These are phyloP conservation scores for Saururus chinensis DNA, from an alignment of 164 flowering plant genomes.

Conservation along the genomic window DNA sequence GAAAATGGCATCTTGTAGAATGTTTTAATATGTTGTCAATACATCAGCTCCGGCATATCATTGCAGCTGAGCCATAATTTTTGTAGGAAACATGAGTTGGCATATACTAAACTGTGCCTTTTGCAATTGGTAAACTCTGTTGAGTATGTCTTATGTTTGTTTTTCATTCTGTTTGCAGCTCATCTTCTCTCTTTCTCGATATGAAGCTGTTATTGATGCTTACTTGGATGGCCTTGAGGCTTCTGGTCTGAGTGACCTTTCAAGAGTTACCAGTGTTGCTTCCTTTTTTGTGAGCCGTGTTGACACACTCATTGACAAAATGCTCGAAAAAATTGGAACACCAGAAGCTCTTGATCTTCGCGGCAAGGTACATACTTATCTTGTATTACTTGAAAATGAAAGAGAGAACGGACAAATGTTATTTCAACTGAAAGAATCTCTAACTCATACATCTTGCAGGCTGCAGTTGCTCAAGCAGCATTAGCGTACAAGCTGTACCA, in stretches of 20 bases:
- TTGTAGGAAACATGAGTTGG: not conserved
- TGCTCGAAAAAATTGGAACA: conserved; percentile 89
- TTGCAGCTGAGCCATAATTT: too few relatives aligned
- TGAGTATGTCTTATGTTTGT: not conserved
- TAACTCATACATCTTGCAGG: conserved; percentile 29
- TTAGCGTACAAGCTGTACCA: conserved; percentile 90
- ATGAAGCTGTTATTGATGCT: conserved; percentile 97
- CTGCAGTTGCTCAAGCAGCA: conserved; percentile 98
- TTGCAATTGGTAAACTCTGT: not conserved
- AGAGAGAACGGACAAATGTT: not conserved
- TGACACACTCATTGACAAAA: conserved; percentile 84
- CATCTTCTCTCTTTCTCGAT: conserved; percentile 87
- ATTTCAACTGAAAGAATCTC: not conserved
- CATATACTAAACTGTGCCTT: not conserved
- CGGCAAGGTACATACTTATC: conserved; percentile 57
- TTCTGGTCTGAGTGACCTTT: conserved; percentile 80
- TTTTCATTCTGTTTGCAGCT: conserved; percentile 50
- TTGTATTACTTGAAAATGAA: not conserved
- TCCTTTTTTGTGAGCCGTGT: conserved; percentile 99
- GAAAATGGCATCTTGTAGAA: too few relatives aligned
- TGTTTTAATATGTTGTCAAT: too few relatives aligned
- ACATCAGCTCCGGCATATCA: too few relatives aligned
- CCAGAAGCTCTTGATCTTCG: conserved; percentile 93
- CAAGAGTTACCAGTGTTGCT: conserved; percentile 96
- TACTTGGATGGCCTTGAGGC: conserved; percentile 98